A percentile compares a stretch with the other conserved stretches of the same genome.
Conservation (phyloP, 139 green algal species). For the Chlamydomonas incerta region DNA sequence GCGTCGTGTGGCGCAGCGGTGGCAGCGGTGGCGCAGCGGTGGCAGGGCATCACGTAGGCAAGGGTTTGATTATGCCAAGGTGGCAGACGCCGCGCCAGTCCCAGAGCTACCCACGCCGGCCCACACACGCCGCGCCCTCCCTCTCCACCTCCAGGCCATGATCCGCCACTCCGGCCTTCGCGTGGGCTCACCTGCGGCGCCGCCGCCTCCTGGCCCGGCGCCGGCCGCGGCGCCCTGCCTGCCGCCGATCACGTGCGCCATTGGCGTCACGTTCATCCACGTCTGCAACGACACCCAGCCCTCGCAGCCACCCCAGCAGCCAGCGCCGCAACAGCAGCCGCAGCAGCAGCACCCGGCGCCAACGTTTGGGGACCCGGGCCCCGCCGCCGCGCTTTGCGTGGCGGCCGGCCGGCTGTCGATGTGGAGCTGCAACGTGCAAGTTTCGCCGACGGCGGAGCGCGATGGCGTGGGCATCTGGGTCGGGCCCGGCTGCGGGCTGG, state of each 20-base stretch:
- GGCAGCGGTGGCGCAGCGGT: neutral
- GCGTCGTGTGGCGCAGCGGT: neutral
- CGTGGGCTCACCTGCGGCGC: neutral
- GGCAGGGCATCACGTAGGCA: too few relatives aligned
- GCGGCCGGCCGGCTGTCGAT: neutral
- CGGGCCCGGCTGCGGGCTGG: neutral
- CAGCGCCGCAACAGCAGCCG: neutral
- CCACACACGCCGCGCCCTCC: neutral
- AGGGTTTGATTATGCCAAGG: too few relatives aligned
- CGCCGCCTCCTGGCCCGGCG: neutral
- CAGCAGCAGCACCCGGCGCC: too few relatives aligned
- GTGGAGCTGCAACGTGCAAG: neutral
- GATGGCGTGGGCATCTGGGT: slow-evolving; percentile 8
- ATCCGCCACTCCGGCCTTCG: neutral
- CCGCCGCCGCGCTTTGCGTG: neutral
- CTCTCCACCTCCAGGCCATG: neutral
- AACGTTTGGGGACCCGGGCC: too few relatives aligned
- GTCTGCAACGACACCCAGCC: neutral
- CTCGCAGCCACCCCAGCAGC: too few relatives aligned
- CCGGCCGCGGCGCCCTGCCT: neutral
- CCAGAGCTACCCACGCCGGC: too few relatives aligned
- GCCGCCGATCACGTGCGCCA: neutral
- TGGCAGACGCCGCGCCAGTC: neutral
- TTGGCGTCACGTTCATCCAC: neutral
- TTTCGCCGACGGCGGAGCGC: neutral